These are phyloP conservation scores for Colletotrichum siamense DNA, from an alignment of 2,329 filamentous ascomycete genomes.

Conservation along the genomic window DNA sequence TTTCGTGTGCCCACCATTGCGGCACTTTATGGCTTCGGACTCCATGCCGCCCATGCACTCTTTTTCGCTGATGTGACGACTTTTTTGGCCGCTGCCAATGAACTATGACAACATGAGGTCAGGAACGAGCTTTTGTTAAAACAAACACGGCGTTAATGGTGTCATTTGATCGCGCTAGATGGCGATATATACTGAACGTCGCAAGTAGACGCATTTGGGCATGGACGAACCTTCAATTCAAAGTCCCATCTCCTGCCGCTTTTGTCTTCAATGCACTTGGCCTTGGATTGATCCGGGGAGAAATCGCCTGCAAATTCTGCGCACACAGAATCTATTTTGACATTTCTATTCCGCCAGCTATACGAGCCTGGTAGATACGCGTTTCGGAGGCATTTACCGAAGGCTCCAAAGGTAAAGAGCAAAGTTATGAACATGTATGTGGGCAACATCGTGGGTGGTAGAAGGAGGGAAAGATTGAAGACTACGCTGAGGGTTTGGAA, in stretches of 20 bases:
- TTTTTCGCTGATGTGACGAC: neutral
- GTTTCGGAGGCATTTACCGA: accelerated
- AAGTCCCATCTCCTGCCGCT: neutral
- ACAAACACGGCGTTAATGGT: neutral
- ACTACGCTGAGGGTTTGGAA: accelerated
- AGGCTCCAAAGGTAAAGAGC: accelerated
- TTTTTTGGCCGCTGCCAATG: neutral
- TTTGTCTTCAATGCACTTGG: neutral
- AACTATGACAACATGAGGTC: neutral
- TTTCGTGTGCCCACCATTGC: neutral
- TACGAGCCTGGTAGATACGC: neutral
- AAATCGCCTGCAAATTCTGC: neutral
- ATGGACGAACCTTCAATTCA: neutral
- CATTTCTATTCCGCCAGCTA: neutral
- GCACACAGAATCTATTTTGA: neutral
- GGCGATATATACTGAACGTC: neutral
- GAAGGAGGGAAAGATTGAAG: accelerated
- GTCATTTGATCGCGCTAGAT: neutral
- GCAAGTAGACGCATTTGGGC: accelerated
- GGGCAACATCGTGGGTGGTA: accelerated
- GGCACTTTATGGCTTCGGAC: neutral
- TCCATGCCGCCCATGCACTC: neutral
- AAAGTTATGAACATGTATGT: neutral
- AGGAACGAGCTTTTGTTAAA: neutral
- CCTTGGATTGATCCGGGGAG: neutral